Evolutionary conservation across 2,329 filamentous ascomycete genomes (phyloP), one percentile per base, ranked within the genome.

Genomic region (Sclerotinia trifoliorum): DNA sequence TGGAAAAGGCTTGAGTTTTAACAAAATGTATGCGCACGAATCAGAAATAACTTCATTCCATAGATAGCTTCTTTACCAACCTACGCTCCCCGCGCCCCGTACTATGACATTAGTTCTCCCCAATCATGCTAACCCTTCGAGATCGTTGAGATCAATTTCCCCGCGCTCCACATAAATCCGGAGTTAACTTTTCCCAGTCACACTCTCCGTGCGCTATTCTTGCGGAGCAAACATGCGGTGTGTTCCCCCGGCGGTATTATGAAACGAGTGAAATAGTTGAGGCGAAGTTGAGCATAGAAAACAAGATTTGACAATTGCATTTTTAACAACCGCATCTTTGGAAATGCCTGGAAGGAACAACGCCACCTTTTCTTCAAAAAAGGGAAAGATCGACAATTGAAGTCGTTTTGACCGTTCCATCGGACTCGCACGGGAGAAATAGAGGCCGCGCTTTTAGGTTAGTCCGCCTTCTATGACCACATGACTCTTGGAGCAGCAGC

Each of bases 351-450:
- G 42, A 17, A 42, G 15, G 13, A 17, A 48, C 57, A 61, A 32
- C 26, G 26, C 44, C 57, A 10, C 57, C n/a, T 61, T 29, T 32
- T 8, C 19, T 35, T n/a, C 8, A 46, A 7, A 29, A 29, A 19
- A 24, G 11, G 39, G 29, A 46, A 26, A n/a, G 46, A 32, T 42
- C 57, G 24, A 60, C 32, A 7, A 24, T 71, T 42, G 19, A 66
- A 44, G 39, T 42, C 13, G 39, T 42, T 42, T 17, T 42, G 39
- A 42, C 39, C 39, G 5, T 42, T 42, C 39, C 15, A 17, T 42
- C 39, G 39, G 39, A 17, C 39, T 17, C 15, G 39, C 39, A 42
- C 39, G 39, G 13, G 39, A 42, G 39, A 42, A 15, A 42, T 15
- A 42, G 39, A 42, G 4, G 39, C 13, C 39, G 39, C 39, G 11